These are phyloP conservation scores for Tuber brumale DNA, from an alignment of 495 filamentous ascomycete genomes.

Conservation along the genomic window DNA sequence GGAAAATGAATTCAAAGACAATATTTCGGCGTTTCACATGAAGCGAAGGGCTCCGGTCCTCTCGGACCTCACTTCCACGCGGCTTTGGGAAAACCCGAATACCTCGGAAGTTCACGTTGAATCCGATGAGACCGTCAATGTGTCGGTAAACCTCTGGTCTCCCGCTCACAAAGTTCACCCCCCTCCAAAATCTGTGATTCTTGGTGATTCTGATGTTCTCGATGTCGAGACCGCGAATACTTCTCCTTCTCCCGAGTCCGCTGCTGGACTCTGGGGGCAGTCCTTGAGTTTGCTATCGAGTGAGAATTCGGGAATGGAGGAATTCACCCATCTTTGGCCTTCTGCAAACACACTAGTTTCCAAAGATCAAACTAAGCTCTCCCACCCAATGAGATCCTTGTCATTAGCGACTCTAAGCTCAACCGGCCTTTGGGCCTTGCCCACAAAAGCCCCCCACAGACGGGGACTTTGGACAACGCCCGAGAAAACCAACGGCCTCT, in stretches of 20 bases:
- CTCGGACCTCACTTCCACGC: constrained; percentile 7
- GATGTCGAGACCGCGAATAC: neutral
- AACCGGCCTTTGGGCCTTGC: constrained; percentile 11
- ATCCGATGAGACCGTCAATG: neutral
- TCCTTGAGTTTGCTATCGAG: neutral
- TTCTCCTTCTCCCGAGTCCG: neutral
- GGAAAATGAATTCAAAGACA: constrained; percentile 8
- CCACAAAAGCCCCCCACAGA: neutral
- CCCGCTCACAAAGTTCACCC: neutral
- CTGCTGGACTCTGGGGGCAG: neutral
- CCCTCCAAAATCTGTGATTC: neutral
- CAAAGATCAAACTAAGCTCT: neutral
- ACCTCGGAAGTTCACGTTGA: neutral
- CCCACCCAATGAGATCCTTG: neutral
- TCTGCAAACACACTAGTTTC: constrained; percentile 1
- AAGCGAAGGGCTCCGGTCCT: constrained; percentile 9
- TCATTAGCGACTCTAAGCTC: neutral
- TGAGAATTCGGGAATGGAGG: neutral
- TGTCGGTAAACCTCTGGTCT: neutral
- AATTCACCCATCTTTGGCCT: constrained; percentile 10
- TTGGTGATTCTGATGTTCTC: neutral
- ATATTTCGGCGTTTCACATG: constrained; percentile 6
- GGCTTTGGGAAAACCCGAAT: constrained; percentile 9
- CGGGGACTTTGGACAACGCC: constrained; percentile 14
- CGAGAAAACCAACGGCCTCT: constrained; percentile 12